Conservation (phyloP, 2,329 filamentous ascomycete species). For the Berkeleyomyces basicola region DNA sequence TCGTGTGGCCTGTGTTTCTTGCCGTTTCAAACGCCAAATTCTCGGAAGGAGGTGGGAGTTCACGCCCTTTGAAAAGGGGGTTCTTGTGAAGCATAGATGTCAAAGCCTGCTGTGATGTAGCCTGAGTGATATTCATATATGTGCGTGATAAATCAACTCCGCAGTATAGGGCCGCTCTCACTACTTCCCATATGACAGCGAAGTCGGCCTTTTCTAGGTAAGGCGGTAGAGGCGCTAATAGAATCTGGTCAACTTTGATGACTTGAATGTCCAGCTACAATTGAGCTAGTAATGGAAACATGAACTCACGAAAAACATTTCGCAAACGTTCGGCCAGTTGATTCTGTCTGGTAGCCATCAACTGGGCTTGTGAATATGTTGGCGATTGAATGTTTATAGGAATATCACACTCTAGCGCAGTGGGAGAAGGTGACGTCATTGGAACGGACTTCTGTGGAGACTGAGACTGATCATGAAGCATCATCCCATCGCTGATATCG, state of each 20-base stretch:
- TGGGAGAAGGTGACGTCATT: neutral
- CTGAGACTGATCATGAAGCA: neutral
- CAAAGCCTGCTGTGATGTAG: neutral
- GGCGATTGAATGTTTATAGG: neutral
- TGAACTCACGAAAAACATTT: conserved; percentile 26
- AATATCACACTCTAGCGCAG: neutral
- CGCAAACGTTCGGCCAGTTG: conserved; percentile 19
- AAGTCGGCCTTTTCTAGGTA: conserved; percentile 33
- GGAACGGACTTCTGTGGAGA: neutral
- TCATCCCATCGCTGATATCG: neutral
- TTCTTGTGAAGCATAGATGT: conserved; percentile 21
- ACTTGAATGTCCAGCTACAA: neutral
- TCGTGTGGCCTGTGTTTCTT: conserved; percentile 22
- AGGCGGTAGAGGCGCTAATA: conserved; percentile 19
- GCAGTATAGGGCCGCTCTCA: conserved; percentile 31
- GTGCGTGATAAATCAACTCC: conserved; percentile 22
- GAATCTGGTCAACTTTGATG: neutral
- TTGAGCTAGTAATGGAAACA: neutral
- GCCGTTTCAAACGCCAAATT: conserved; percentile 30
- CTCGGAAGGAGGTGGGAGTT: conserved; percentile 31
- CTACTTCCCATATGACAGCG: conserved; percentile 35
- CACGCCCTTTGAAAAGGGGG: conserved; percentile 26
- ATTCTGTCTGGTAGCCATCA: neutral
- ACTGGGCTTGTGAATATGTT: neutral
- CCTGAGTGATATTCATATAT: neutral